Conservation (phyloP, 208 protist genomes). For the Naegleria gruberi region DNA sequence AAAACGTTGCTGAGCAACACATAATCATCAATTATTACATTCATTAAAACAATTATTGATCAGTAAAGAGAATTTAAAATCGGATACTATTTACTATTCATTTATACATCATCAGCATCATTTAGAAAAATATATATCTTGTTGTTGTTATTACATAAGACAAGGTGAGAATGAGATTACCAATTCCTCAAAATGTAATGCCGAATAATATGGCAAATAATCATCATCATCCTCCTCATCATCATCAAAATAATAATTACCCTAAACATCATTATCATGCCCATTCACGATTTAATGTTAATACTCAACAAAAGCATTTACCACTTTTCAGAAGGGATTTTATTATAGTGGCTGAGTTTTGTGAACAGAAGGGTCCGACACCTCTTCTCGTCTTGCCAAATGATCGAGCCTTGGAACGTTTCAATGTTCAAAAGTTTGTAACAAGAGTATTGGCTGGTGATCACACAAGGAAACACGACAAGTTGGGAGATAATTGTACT, state of each 20-base stretch:
- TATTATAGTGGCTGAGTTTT: slow-evolving; percentile 17
- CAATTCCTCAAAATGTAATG: no score
- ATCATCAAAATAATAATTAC: background rate
- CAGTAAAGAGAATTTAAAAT: no score
- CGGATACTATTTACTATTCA: no score
- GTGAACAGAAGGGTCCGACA: slow-evolving; percentile 4
- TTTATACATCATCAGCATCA: no score
- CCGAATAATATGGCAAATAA: no score
- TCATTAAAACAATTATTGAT: no score
- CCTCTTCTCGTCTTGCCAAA: background rate
- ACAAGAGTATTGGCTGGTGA: background rate
- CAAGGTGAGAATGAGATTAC: no score
- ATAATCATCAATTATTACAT: no score
- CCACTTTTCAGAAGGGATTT: background rate
- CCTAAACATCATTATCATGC: background rate
- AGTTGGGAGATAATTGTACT: background rate
- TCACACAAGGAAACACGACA: background rate
- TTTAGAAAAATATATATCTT: no score
- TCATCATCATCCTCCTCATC: background rate
- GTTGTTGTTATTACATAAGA: no score
- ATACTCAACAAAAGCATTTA: background rate
- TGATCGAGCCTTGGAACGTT: background rate
- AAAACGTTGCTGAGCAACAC: no score
- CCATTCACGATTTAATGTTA: background rate
- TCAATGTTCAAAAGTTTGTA: background rate